phyloP scores from a whole-genome alignment of 768 basidiomycete species.

The Rhizopogon rudus region DNA sequence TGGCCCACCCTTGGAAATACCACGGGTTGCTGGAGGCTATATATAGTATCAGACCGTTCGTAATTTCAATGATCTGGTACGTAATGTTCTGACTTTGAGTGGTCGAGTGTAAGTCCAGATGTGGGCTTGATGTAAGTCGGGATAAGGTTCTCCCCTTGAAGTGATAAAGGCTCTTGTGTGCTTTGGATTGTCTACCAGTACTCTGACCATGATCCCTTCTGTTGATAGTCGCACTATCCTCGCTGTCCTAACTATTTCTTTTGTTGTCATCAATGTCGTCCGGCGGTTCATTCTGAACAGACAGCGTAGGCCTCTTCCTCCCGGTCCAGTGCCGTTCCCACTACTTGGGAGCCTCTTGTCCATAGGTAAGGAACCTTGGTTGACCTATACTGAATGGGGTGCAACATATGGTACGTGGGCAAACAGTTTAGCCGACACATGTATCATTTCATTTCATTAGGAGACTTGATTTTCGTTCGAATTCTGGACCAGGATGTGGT shows the following conservation, averaged over 20 bases:
- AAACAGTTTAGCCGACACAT: too few species aligned
- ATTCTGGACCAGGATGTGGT: not conserved
- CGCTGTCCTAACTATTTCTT: not conserved
- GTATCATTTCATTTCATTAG: not conserved
- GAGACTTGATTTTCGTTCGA: not conserved
- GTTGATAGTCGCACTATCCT: not conserved
- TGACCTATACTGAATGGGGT: not conserved
- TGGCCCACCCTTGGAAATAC: too few species aligned
- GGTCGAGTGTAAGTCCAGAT: too few species aligned
- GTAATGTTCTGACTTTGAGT: too few species aligned
- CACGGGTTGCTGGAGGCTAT: too few species aligned
- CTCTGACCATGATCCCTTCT: not conserved
- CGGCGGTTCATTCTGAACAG: not conserved
- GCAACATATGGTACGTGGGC: constrained; percentile 1
- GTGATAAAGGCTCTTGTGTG: not conserved
- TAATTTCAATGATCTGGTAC: too few species aligned
- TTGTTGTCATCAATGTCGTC: not conserved
- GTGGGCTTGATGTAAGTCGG: too few species aligned
- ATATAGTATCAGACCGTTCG: too few species aligned
- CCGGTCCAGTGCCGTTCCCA: constrained; percentile 1
- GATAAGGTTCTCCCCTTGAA: too few species aligned
- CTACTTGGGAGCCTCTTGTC: constrained; percentile 1
- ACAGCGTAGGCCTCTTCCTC: not conserved
- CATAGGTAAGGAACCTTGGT: not conserved
- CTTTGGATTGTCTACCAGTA: not conserved